Evolutionary conservation across 2,329 filamentous ascomycete species (phyloP).

Genomic region (Trematosphaeria pertusa): DNA sequence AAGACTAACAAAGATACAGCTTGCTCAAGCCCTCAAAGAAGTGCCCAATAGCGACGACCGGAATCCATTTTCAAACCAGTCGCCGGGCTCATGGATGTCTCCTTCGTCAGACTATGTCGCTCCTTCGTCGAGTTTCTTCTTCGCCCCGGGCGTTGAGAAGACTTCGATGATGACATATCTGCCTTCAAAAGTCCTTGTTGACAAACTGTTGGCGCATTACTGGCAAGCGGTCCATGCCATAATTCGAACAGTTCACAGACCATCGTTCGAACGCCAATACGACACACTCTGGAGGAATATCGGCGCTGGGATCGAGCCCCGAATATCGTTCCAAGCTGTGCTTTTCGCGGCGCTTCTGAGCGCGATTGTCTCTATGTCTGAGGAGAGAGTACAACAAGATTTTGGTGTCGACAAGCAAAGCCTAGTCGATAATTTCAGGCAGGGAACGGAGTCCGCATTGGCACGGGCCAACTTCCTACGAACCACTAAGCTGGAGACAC

Average conservation of each 20-base stretch:
- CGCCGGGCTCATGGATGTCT: slow-evolving; percentile 60
- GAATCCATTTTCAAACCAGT: slow-evolving; percentile 19
- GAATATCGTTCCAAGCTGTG: slow-evolving; percentile 69
- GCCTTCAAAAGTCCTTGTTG: slow-evolving; percentile 63
- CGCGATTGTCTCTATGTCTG: slow-evolving; percentile 70
- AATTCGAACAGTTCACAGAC: slow-evolving; percentile 70
- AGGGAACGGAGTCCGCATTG: slow-evolving; percentile 71
- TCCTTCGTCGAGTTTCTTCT: slow-evolving; percentile 72
- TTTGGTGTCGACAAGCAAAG: slow-evolving; percentile 64
- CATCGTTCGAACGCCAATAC: slow-evolving; percentile 71
- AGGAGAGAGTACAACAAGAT: slow-evolving; percentile 58
- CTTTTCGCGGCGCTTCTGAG: slow-evolving; percentile 75
- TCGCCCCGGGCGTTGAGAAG: slow-evolving; percentile 58
- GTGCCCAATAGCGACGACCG: slow-evolving; percentile 24
- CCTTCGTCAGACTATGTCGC: slow-evolving; percentile 72
- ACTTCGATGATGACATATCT: slow-evolving; percentile 64
- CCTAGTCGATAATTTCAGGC: slow-evolving; percentile 61
- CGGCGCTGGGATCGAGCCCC: slow-evolving; percentile 65
- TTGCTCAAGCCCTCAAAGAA: slow-evolving; percentile 39
- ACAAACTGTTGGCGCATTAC: slow-evolving; percentile 71
- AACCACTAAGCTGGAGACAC: slow-evolving; percentile 74
- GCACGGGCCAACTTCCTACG: slow-evolving; percentile 73
- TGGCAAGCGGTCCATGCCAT: slow-evolving; percentile 72
- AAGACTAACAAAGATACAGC: slow-evolving; percentile 24
- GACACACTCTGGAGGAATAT: slow-evolving; percentile 70